A percentile compares a stretch with the other conserved stretches of the same genome.
Evolutionary conservation across 169 alveolate genomes (phyloP).

Genomic region (Cryptosporidium tyzzeri): DNA sequence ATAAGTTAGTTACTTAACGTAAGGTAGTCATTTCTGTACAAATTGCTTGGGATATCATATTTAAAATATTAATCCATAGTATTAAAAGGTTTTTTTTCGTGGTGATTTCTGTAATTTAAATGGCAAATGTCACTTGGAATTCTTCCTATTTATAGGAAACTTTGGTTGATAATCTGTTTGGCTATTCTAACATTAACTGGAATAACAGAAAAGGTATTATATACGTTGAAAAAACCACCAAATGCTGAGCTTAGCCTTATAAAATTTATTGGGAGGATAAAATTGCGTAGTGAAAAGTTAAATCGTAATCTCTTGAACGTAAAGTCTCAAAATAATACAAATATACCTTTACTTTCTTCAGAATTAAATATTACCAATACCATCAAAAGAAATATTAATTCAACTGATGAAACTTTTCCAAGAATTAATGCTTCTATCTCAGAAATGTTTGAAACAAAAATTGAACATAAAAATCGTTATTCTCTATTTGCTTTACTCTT

Average conservation of each 20-base stretch:
- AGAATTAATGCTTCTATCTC: neutral
- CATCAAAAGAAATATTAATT: neutral
- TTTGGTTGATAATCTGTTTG: neutral
- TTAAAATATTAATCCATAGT: neutral
- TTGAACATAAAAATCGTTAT: neutral
- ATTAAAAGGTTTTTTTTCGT: neutral
- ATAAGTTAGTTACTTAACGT: neutral
- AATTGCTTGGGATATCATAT: neutral
- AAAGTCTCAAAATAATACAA: neutral
- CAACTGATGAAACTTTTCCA: neutral
- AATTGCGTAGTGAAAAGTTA: neutral
- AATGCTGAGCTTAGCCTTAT: neutral
- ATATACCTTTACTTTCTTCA: neutral
- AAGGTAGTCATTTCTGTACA: neutral
- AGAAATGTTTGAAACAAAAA: neutral
- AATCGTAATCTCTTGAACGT: neutral
- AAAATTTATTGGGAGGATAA: neutral
- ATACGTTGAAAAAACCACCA: neutral
- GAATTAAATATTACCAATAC: neutral
- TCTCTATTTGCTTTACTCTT: slow-evolving; percentile 1
- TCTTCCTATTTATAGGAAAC: neutral
- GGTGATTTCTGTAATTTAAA: neutral
- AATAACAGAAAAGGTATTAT: neutral
- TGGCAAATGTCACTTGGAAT: slow-evolving; percentile 13
- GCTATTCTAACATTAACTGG: neutral